A percentile compares a stretch with the other conserved stretches of the same genome.
phyloP scores from a whole-genome alignment of 768 basidiomycete species.

The Mycena pura region DNA sequence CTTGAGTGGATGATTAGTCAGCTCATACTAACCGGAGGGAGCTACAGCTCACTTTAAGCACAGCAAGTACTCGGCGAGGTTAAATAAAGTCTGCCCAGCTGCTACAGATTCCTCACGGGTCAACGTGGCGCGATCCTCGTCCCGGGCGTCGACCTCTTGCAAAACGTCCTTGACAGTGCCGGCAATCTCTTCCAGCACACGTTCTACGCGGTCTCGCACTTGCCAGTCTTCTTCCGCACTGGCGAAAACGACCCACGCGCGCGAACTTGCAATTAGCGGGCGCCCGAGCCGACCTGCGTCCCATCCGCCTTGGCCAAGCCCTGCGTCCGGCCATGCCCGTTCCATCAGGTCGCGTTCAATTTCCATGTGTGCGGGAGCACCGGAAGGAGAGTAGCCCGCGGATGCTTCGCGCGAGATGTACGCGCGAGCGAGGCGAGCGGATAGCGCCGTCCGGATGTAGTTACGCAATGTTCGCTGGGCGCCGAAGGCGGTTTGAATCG shows the following conservation, averaged over 20 bases:
- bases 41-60: slow-evolving; percentile 60
- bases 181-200: slow-evolving; percentile 72
- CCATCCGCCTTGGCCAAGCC: slow-evolving; percentile 55
- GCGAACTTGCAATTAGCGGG: slow-evolving; percentile 59
- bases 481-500: slow-evolving; percentile 58
- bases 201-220: slow-evolving; percentile 49
- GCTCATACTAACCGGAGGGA: not conserved
- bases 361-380: slow-evolving; percentile 64
- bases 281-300: slow-evolving; percentile 66
- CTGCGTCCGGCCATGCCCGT: slow-evolving; percentile 69
- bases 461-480: slow-evolving; percentile 68
- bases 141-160: slow-evolving; percentile 72
- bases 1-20: slow-evolving; percentile 33
- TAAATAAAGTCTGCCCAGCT: slow-evolving; percentile 65
- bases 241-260: slow-evolving; percentile 60
- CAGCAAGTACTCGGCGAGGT: slow-evolving; percentile 63
- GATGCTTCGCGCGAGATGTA: slow-evolving; percentile 65
- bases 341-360: slow-evolving; percentile 72
- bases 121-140: slow-evolving; percentile 55
- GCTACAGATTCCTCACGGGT: slow-evolving; percentile 75
- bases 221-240: slow-evolving; percentile 35
- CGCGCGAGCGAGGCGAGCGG: slow-evolving; percentile 67
- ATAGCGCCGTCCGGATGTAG: slow-evolving; percentile 66
- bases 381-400: slow-evolving; percentile 61
- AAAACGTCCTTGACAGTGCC: slow-evolving; percentile 75